These are phyloP conservation scores for Microdochium trichocladiopsis DNA, from an alignment of 2,329 filamentous ascomycete species.

Conservation along the genomic window DNA sequence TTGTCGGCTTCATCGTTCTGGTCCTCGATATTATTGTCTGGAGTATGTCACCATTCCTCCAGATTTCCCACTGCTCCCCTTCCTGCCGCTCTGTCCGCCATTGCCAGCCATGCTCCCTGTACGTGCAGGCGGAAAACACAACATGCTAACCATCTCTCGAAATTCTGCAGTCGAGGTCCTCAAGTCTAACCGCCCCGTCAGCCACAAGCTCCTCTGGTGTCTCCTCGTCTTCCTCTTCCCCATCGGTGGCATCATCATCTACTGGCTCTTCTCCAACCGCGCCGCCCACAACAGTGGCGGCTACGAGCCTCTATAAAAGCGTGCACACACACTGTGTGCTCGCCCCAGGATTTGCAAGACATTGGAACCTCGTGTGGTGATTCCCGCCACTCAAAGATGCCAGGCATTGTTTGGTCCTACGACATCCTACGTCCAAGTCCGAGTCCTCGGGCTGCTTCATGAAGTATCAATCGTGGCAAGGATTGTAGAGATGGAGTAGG, in stretches of 20 bases:
- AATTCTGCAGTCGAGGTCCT: constrained; percentile 49
- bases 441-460: too few relatives aligned
- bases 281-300: constrained; percentile 41
- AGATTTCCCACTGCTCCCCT: background rate
- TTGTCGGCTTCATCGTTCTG: constrained; percentile 53
- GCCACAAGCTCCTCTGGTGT: constrained; percentile 55
- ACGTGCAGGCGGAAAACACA: constrained; percentile 1
- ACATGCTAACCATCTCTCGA: constrained; percentile 5
- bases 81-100: too few relatives aligned
- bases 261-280: constrained; percentile 59
- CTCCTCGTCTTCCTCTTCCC: constrained; percentile 60
- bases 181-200: constrained; percentile 52
- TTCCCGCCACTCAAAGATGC: too few relatives aligned
- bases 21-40: constrained; percentile 57
- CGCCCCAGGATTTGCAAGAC: too few relatives aligned
- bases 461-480: too few relatives aligned
- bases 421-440: too few relatives aligned
- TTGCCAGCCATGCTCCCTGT: too few relatives aligned
- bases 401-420: too few relatives aligned
- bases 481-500: too few relatives aligned
- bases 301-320: constrained; percentile 42
- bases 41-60: constrained; percentile 34
- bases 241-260: constrained; percentile 52
- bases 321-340: too few relatives aligned
- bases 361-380: too few relatives aligned